phyloP scores from a whole-genome alignment of 148 eudicot genomes.

The Amaranthus palmeri region DNA sequence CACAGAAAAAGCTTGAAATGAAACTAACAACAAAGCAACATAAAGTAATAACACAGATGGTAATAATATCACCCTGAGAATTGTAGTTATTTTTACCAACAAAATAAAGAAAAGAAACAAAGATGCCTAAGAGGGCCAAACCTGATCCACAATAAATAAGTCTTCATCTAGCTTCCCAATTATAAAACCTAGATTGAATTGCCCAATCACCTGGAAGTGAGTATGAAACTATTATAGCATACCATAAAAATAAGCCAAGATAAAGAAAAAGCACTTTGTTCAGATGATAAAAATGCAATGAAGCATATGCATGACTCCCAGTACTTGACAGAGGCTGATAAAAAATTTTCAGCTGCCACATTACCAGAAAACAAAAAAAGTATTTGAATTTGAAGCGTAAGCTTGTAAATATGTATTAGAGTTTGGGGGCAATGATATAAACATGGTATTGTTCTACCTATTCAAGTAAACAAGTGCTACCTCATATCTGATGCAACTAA shows the following conservation, averaged over 20 bases:
- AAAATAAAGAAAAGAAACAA: neutral
- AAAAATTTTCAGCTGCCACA: neutral
- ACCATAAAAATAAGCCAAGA: neutral
- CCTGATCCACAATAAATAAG: constrained; percentile 97
- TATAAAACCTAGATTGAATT: constrained; percentile 94
- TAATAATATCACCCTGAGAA: neutral
- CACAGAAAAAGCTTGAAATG: neutral
- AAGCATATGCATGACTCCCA: neutral
- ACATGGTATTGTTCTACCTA: neutral
- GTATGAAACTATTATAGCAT: neutral
- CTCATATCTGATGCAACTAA: no score
- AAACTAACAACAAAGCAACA: neutral
- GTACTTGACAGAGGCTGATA: neutral
- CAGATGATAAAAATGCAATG: neutral
- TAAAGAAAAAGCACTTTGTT: neutral
- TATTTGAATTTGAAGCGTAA: neutral
- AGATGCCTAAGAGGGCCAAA: neutral
- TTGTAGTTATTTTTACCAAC: neutral
- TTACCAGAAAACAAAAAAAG: neutral
- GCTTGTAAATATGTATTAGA: neutral
- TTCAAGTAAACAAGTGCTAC: neutral
- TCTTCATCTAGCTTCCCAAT: constrained; percentile 83
- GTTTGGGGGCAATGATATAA: neutral
- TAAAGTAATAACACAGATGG: neutral
- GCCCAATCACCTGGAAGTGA: constrained; percentile 66